phyloP scores from a whole-genome alignment of 2,329 filamentous ascomycete species.

The Iodosphaeria phyllophila region DNA sequence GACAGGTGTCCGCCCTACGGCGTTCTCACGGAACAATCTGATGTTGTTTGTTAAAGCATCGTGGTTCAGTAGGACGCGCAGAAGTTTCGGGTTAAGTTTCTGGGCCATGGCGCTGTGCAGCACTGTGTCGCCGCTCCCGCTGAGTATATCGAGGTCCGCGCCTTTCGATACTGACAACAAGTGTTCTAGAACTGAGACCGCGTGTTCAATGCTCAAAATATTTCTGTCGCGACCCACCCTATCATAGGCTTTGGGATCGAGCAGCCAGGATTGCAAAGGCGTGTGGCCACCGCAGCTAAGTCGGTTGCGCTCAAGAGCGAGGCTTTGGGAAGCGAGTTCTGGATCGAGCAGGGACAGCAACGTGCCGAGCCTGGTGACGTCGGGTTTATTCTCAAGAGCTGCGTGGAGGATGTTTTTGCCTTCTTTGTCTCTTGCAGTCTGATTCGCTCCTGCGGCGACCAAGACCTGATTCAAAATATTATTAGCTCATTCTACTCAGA shows the following conservation, averaged over 20 bases:
- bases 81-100: conserved; percentile 30
- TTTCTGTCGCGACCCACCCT: no score
- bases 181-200: conserved; percentile 24
- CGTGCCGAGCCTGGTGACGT: conserved; percentile 16
- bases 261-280: conserved; percentile 44
- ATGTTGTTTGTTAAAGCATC: no score
- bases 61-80: no score
- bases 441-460: conserved; percentile 50
- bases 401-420: conserved; percentile 54
- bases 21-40: conserved; percentile 66
- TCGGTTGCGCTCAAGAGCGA: conserved; percentile 39
- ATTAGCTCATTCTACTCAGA: no score
- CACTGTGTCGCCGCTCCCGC: conserved; percentile 45
- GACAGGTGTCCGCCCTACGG: conserved; percentile 53
- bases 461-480: no score
- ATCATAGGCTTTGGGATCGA: conserved; percentile 4
- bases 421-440: conserved; percentile 38
- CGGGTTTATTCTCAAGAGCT: conserved; percentile 18
- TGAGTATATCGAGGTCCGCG: conserved; percentile 35
- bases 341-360: conserved; percentile 40
- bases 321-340: conserved; percentile 31
- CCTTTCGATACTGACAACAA: conserved; percentile 38
- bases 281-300: conserved; percentile 34
- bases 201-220: no score
- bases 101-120: conserved; percentile 36